Conservation (phyloP, 257 asterid species). For the Solanum virginianum region DNA sequence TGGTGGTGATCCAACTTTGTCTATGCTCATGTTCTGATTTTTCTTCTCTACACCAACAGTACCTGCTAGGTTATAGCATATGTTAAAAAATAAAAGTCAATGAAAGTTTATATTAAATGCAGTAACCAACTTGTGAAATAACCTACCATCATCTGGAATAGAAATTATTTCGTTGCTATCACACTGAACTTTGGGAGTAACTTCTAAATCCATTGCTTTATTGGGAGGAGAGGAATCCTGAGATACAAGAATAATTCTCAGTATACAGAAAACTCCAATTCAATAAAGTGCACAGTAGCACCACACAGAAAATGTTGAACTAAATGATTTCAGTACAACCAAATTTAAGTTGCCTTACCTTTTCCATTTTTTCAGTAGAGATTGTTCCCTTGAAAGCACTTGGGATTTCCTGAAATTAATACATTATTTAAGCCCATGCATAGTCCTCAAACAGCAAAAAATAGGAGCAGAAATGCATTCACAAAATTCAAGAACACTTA, state of each 20-base stretch:
- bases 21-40: slow-evolving; percentile 2
- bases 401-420: not conserved
- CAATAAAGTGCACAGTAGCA: not conserved
- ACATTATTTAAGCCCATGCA: not conserved
- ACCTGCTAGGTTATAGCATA: slow-evolving; percentile 6
- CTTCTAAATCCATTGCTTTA: slow-evolving; percentile 4
- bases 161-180: not conserved
- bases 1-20: slow-evolving; percentile 38
- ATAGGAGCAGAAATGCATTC: not conserved
- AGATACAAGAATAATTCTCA: not conserved
- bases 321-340: not conserved
- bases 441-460: not conserved
- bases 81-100: not conserved
- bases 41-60: slow-evolving; percentile 12
- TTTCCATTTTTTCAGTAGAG: not conserved
- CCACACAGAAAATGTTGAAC: not conserved
- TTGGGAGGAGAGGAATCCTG: slow-evolving; percentile 27
- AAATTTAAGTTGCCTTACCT: not conserved
- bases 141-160: slow-evolving; percentile 12
- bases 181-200: not conserved
- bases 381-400: not conserved
- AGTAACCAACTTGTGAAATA: not conserved
- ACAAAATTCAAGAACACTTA: not conserved
- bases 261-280: not conserved
- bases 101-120: not conserved